Conservation (phyloP, 2,329 filamentous ascomycete genomes). For the Talaromyces sp. region DNA sequence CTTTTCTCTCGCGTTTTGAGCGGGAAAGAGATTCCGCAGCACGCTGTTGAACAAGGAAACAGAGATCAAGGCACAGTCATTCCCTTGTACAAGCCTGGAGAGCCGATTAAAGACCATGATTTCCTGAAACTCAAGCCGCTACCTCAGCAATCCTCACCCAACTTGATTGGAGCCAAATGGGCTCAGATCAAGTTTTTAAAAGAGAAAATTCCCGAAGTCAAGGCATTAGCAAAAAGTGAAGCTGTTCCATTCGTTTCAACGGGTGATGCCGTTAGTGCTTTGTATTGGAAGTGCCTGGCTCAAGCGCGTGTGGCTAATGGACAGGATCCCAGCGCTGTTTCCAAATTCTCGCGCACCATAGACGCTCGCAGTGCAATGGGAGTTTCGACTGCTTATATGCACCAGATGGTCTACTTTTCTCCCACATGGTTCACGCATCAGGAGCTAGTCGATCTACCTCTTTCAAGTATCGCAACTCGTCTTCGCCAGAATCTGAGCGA, state of each 20-base stretch:
- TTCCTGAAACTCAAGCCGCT: background rate
- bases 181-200: background rate
- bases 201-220: background rate
- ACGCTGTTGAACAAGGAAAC: background rate
- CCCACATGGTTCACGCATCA: background rate
- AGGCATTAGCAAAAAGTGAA: background rate
- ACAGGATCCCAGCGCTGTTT: background rate
- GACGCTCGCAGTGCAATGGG: background rate
- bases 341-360: background rate
- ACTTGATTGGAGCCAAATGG: background rate
- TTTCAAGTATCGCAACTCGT: background rate
- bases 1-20: background rate
- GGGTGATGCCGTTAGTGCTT: background rate
- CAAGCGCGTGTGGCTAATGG: background rate
- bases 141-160: background rate
- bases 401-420: background rate
- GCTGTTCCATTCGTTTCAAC: background rate
- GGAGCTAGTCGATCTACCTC: background rate
- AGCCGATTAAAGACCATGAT: background rate
- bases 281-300: background rate
- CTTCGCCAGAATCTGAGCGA: background rate
- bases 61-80: background rate
- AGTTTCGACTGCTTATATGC: background rate
- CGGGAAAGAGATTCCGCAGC: background rate
- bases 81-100: background rate